Percentiles rank a stretch among this genome's conserved stretches.
Conservation (phyloP, 106 monocot species). For the Dactylorhiza incarnata region DNA sequence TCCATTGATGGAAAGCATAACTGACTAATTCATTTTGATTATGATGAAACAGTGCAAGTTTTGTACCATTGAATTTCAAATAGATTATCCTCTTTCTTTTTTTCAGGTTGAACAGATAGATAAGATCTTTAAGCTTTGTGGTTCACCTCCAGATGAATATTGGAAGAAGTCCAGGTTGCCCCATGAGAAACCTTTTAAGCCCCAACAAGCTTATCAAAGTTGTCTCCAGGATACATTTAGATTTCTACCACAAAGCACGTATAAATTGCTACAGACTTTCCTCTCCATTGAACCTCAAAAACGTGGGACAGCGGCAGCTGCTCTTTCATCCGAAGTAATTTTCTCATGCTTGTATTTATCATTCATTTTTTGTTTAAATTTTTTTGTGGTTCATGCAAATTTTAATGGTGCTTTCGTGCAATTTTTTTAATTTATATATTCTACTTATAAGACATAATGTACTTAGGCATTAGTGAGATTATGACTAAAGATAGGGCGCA, state of each 20-base stretch:
- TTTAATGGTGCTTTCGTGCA: no score
- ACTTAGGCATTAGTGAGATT: no score
- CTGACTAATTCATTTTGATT: no score
- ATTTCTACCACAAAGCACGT: slow-evolving; percentile 29
- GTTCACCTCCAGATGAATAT: slow-evolving; percentile 71
- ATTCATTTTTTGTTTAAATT: neutral
- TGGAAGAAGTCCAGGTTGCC: slow-evolving; percentile 58
- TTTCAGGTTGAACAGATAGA: slow-evolving; percentile 80
- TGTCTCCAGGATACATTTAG: slow-evolving; percentile 33
- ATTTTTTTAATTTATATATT: no score
- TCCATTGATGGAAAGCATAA: no score
- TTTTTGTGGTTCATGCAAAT: neutral
- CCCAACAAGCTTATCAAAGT: slow-evolving; percentile 47
- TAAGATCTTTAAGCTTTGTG: slow-evolving; percentile 92
- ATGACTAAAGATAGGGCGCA: no score
- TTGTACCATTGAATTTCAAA: no score
- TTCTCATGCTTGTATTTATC: neutral
- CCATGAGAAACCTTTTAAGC: slow-evolving; percentile 58
- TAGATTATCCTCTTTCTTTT: neutral
- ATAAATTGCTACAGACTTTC: slow-evolving; percentile 42
- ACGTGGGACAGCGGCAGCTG: slow-evolving; percentile 61
- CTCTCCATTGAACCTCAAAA: slow-evolving; percentile 57
- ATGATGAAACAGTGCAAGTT: no score
- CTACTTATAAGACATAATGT: no score
- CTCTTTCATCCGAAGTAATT: slow-evolving; percentile 67